Evolutionary conservation across 345 rosid species (phyloP).

Genomic region (Firmiana major): DNA sequence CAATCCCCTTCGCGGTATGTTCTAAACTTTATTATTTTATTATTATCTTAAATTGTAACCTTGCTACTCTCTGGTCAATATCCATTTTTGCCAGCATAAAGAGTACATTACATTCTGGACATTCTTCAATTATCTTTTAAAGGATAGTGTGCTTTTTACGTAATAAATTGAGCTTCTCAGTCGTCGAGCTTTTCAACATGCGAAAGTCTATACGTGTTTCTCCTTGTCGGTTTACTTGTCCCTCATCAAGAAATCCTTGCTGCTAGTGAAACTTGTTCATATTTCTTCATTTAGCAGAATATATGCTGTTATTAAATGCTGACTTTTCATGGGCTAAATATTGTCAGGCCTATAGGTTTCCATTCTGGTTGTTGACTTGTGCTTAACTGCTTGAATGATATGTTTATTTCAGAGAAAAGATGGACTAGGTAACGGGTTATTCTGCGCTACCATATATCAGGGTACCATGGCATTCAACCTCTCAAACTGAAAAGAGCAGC

Average conservation of each 20-base stretch:
- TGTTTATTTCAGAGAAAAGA: slow-evolving; percentile 64
- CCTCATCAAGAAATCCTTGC: neutral
- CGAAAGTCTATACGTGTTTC: neutral
- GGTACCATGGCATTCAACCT: neutral
- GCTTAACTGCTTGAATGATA: slow-evolving; percentile 2
- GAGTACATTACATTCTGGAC: neutral
- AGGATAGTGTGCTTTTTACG: neutral
- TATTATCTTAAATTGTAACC: neutral
- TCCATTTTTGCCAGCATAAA: neutral
- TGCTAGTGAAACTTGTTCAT: neutral
- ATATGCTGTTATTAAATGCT: neutral
- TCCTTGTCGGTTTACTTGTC: neutral
- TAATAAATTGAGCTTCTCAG: neutral
- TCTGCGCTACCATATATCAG: neutral
- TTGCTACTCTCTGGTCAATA: neutral
- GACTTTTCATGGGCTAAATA: neutral
- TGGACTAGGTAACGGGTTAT: slow-evolving; percentile 69
- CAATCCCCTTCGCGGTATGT: slow-evolving; percentile 37
- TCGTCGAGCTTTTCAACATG: neutral
- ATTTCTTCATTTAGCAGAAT: neutral
- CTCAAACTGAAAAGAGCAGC: slow-evolving; percentile 11
- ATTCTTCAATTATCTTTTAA: neutral
- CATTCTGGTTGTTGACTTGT: neutral
- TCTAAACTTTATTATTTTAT: slow-evolving; percentile 2
- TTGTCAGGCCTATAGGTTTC: neutral